Conservation (phyloP, 345 rosid species). For the Camelina sativa region DNA sequence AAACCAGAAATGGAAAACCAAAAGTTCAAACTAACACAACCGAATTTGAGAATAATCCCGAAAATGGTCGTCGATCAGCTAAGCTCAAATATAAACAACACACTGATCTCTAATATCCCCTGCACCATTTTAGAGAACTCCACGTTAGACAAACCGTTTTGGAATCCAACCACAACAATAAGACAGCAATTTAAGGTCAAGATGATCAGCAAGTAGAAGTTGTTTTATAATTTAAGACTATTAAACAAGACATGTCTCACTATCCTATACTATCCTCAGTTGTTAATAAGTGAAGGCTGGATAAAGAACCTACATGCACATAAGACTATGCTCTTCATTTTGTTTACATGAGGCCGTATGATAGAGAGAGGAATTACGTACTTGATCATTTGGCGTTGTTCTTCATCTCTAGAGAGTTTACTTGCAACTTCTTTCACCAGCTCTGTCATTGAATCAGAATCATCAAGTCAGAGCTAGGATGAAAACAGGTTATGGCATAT, state of each 20-base stretch:
- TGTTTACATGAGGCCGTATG: slow-evolving; percentile 28
- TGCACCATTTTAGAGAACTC: slow-evolving; percentile 29
- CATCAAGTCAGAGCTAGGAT: not conserved
- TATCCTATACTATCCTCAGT: not conserved
- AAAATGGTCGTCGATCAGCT: slow-evolving; percentile 24
- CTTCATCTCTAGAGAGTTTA: slow-evolving; percentile 28
- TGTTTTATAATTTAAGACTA: not conserved
- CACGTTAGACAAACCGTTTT: slow-evolving; percentile 2
- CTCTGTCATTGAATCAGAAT: slow-evolving; percentile 27
- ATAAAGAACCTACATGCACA: slow-evolving; percentile 37
- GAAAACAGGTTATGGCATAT: not conserved
- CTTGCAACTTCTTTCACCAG: slow-evolving; percentile 41
- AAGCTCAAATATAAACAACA: slow-evolving; percentile 30
- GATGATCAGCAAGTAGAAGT: not conserved
- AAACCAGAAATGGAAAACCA: slow-evolving; percentile 26
- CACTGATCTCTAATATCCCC: slow-evolving; percentile 37
- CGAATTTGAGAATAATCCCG: slow-evolving; percentile 28
- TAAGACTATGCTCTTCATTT: slow-evolving; percentile 26
- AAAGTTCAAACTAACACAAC: slow-evolving; percentile 17
- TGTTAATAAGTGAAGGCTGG: slow-evolving; percentile 14
- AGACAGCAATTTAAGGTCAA: slow-evolving; percentile 1
- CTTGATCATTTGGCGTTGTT: slow-evolving; percentile 43
- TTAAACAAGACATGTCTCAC: not conserved
- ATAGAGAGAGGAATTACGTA: slow-evolving; percentile 30
- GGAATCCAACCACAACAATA: not conserved